Evolutionary conservation across 1,139 yeast species (phyloP).

Genomic region (Eremothecium gossypii): DNA sequence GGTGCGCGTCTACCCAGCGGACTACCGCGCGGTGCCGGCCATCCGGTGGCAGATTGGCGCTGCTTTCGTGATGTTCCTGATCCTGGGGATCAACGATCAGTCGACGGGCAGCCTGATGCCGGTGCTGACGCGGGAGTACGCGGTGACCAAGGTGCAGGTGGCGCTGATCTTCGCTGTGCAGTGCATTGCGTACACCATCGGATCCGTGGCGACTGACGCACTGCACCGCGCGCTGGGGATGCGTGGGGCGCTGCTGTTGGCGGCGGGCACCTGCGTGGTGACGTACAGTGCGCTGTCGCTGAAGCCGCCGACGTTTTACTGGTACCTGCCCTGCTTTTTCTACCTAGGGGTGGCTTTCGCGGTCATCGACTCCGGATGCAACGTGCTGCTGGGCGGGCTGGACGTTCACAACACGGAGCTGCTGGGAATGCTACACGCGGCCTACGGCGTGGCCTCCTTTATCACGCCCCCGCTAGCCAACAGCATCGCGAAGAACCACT

Average conservation of each 20-base stretch:
- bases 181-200: conserved; percentile 23
- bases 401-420: conserved; percentile 48
- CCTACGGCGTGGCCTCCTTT: conserved; percentile 62
- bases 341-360: conserved; percentile 55
- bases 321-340: conserved; percentile 33
- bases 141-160: conserved; percentile 19
- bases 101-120: conserved; percentile 28
- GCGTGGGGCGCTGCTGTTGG: conserved; percentile 22
- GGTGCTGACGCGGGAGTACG: conserved; percentile 20
- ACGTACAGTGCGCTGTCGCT: conserved; percentile 16
- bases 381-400: conserved; percentile 50
- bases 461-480: conserved; percentile 55
- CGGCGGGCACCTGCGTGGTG: conserved; percentile 16
- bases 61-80: conserved; percentile 22
- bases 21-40: conserved; percentile 19
- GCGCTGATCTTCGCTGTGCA: conserved; percentile 26
- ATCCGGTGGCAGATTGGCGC: conserved; percentile 24
- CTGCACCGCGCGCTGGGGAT: conserved; percentile 23
- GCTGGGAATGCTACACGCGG: conserved; percentile 58
- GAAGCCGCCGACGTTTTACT: conserved; percentile 25
- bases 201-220: conserved; percentile 25
- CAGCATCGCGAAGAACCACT: conserved; percentile 30
- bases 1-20: conserved; percentile 21
- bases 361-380: conserved; percentile 49
- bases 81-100: conserved; percentile 30